Evolutionary conservation across 140 eudicot genomes (phyloP).

Genomic region (Stevia rebaudiana): DNA sequence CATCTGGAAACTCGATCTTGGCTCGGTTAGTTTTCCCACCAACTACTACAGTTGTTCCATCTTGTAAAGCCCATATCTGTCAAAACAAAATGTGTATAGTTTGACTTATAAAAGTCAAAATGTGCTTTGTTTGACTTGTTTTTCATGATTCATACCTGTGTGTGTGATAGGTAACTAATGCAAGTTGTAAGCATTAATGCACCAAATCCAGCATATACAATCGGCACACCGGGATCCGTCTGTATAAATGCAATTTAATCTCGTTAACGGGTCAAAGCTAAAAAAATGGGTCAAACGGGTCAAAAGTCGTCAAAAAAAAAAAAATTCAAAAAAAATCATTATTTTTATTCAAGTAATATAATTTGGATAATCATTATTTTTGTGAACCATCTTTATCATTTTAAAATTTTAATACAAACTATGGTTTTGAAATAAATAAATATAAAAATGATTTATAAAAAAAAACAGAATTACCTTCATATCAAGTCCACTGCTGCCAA

Average conservation of each 20-base stretch:
- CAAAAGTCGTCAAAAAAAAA: too few relatives aligned
- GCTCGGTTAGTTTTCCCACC: slow-evolving; percentile 96
- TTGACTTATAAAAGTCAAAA: slow-evolving; percentile 6
- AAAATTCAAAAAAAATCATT: too few relatives aligned
- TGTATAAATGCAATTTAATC: slow-evolving; percentile 17
- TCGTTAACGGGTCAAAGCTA: slow-evolving; percentile 1
- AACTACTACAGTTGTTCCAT: slow-evolving; percentile 80
- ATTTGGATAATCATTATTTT: too few relatives aligned
- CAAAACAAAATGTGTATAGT: neutral
- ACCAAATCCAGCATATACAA: slow-evolving; percentile 95
- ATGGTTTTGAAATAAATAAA: too few relatives aligned
- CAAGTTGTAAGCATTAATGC: slow-evolving; percentile 96
- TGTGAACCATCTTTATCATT: too few relatives aligned
- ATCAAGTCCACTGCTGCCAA: slow-evolving; percentile 94
- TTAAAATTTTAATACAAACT: too few relatives aligned
- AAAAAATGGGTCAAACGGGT: neutral
- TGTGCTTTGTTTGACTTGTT: neutral
- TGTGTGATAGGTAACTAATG: slow-evolving; percentile 80
- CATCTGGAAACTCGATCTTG: slow-evolving; percentile 76
- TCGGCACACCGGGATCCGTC: slow-evolving; percentile 98
- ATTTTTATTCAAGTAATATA: too few relatives aligned
- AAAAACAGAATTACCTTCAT: slow-evolving; percentile 51
- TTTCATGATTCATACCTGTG: slow-evolving; percentile 57
- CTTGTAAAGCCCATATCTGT: slow-evolving; percentile 98
- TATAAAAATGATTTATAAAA: neutral